Percentiles rank a stretch among this genome's conserved stretches.
phyloP scores from a whole-genome alignment of 805 yeast species.

The Pichia kluyveri region DNA sequence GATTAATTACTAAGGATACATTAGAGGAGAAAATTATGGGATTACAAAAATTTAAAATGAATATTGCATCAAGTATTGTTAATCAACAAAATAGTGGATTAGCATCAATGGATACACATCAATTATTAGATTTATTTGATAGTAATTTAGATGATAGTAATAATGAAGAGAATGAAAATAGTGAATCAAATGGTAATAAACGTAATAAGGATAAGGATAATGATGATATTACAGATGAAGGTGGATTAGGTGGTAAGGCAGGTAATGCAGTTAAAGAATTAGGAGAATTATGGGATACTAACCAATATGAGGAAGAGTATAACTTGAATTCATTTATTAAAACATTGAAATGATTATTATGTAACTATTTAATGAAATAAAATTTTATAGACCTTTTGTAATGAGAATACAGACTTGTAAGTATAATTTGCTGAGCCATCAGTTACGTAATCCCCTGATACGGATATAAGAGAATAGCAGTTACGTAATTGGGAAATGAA shows the following conservation, averaged over 20 bases:
- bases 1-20: slow-evolving; percentile 87
- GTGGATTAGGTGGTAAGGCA: slow-evolving; percentile 78
- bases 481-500: no score
- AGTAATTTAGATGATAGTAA: slow-evolving; percentile 30
- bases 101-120: slow-evolving; percentile 94
- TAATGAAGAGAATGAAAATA: slow-evolving; percentile 19
- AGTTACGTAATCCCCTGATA: no score
- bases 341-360: slow-evolving; percentile 33
- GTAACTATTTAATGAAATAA: no score
- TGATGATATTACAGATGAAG: slow-evolving; percentile 40
- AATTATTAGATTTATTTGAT: slow-evolving; percentile 80
- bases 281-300: slow-evolving; percentile 92
- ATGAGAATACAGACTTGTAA: no score
- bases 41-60: slow-evolving; percentile 91
- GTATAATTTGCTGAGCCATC: no score
- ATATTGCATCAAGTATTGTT: slow-evolving; percentile 91
- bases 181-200: slow-evolving; percentile 7
- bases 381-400: no score
- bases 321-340: slow-evolving; percentile 88
- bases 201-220: slow-evolving; percentile 13
- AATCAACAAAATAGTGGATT: slow-evolving; percentile 96
- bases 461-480: no score
- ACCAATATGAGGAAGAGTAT: slow-evolving; percentile 95
- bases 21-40: slow-evolving; percentile 98
- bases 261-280: slow-evolving; percentile 82